Evolutionary conservation across 768 basidiomycete species (phyloP).

Genomic region (Termitomyces sp.): DNA sequence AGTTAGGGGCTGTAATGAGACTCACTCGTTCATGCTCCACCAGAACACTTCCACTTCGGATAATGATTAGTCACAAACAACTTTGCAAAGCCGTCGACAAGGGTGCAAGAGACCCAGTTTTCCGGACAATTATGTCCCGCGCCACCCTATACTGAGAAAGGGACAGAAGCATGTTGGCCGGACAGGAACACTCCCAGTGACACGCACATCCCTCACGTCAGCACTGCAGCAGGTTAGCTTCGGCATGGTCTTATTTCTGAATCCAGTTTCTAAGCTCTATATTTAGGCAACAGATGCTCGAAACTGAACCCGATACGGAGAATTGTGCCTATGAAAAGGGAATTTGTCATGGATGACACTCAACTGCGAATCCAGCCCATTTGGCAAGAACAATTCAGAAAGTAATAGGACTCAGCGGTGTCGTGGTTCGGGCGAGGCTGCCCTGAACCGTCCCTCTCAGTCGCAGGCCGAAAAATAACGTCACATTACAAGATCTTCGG

Average conservation of each 20-base stretch:
- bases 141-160: neutral
- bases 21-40: neutral
- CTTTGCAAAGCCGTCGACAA: neutral
- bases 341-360: neutral
- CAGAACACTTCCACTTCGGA: neutral
- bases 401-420: neutral
- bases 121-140: neutral
- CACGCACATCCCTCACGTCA: neutral
- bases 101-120: neutral
- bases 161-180: neutral
- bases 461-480: neutral
- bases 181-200: neutral
- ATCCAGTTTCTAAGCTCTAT: neutral
- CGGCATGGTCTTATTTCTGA: neutral
- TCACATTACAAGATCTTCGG: neutral
- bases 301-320: neutral
- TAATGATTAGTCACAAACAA: neutral
- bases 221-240: neutral
- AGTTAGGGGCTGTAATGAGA: neutral
- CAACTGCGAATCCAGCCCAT: neutral
- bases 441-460: neutral
- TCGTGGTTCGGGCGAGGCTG: neutral
- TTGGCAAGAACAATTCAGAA: neutral
- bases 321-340: neutral
- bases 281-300: neutral